Conservation (phyloP, 1,284 basidiomycete genomes). For the Ustilago lituana region DNA sequence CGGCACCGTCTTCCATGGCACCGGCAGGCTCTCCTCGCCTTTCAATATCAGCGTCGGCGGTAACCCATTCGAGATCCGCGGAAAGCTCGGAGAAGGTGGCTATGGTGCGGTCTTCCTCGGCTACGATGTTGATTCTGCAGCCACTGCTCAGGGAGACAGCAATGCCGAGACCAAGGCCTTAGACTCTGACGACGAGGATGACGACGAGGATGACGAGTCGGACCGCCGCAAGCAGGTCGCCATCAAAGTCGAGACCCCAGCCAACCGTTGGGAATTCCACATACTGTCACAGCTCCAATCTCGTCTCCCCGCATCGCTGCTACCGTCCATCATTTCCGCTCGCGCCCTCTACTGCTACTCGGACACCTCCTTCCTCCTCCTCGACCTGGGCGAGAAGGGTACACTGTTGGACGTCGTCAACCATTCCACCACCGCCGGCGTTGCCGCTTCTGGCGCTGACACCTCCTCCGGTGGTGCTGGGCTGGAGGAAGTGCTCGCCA, state of each 20-base stretch:
- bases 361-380: slow-evolving; percentile 89
- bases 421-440: slow-evolving; percentile 68
- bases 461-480: slow-evolving; percentile 70
- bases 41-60: slow-evolving; percentile 32
- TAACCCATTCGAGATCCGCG: slow-evolving; percentile 70
- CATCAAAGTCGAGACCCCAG: slow-evolving; percentile 89
- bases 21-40: slow-evolving; percentile 16
- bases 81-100: slow-evolving; percentile 95
- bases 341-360: slow-evolving; percentile 53
- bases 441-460: slow-evolving; percentile 71
- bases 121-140: slow-evolving; percentile 67
- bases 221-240: slow-evolving; percentile 76
- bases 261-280: slow-evolving; percentile 92
- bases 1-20: slow-evolving; percentile 44
- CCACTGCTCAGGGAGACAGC: slow-evolving; percentile 21
- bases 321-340: slow-evolving; percentile 53
- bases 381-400: slow-evolving; percentile 89
- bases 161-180: slow-evolving; percentile 7
- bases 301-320: slow-evolving; percentile 24
- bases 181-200: slow-evolving; percentile 20
- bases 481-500: slow-evolving; percentile 89
- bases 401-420: slow-evolving; percentile 94
- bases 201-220: slow-evolving; percentile 72
- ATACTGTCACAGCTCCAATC: slow-evolving; percentile 80
- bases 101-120: slow-evolving; percentile 92